These are phyloP conservation scores for Effrenium voratum DNA, from an alignment of 73 alveolate genomes.

Conservation along the genomic window DNA sequence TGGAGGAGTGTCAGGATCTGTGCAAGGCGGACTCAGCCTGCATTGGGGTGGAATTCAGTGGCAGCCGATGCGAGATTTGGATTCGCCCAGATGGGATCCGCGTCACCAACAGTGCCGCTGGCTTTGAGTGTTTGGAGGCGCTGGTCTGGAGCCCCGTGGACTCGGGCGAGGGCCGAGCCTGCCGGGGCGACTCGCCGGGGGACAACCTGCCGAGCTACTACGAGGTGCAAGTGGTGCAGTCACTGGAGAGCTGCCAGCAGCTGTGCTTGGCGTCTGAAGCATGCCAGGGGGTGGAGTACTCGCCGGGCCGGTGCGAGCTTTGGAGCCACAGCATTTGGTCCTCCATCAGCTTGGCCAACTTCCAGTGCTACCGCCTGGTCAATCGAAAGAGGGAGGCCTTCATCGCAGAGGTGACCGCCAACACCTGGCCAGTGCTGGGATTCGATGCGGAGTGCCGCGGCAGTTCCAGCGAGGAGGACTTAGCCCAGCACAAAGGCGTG, in stretches of 20 bases:
- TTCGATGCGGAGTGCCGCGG: constrained; percentile 76
- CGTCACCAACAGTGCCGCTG: constrained; percentile 31
- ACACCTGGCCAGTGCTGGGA: constrained; percentile 29
- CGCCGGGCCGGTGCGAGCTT: constrained; percentile 53
- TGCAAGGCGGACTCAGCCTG: background rate
- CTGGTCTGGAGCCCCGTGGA: constrained; percentile 17
- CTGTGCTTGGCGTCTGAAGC: background rate
- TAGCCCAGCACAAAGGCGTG: constrained; percentile 28
- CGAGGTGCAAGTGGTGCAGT: too few species aligned
- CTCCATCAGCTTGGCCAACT: background rate
- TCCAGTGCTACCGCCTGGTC: constrained; percentile 31
- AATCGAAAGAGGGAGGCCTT: background rate
- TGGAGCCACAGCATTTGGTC: background rate
- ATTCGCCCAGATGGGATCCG: constrained; percentile 56
- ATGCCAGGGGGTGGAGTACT: constrained; percentile 68
- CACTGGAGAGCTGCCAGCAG: too few species aligned
- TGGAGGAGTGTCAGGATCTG: constrained; percentile 31
- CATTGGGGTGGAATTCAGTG: constrained; percentile 17
- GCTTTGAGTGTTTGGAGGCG: constrained; percentile 67
- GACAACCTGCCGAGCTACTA: constrained; percentile 17
- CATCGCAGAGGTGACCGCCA: background rate
- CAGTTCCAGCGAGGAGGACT: constrained; percentile 18
- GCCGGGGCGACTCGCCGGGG: constrained; percentile 25
- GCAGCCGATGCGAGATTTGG: constrained; percentile 65
- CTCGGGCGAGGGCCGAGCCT: background rate